Evolutionary conservation across 192 early-diverging fungal species (phyloP), one percentile per base, ranked within the genome.

Genomic region (Mortierella alpina): DNA sequence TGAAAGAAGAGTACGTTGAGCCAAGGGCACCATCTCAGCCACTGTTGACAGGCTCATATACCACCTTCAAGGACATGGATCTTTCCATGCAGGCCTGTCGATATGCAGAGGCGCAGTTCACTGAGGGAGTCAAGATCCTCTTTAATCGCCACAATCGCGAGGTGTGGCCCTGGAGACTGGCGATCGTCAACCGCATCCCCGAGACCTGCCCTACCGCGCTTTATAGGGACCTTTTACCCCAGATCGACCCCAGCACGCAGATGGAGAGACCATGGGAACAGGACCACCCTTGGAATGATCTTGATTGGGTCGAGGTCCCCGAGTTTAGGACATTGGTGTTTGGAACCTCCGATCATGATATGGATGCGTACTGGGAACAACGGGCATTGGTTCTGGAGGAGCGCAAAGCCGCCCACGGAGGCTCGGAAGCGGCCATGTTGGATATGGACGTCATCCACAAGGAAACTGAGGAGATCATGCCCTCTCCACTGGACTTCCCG

Each of bases 131-230:
- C 40, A 84, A 87, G 59, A 78, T 88, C 7, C 64, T 95, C 17
- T 89, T 93, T 47, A 89, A 83, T 50, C 85, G 90, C 0, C 92
- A 93, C 60, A 86, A 88, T 2, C 44, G 73, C 5, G 88, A 93
- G 46, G 70, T 88, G 0, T 64, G 89, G 54, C 91, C 91, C 18
- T 90, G 87, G 73, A 82, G 93, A 17, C 70, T 93, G 15, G 78
- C 82, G 4, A 90, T 93, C 58, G 65, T 92, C 15, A 72, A 74
- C 12, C 83, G 88, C 46, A 75, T 95, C 0, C 92, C 92, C 2
- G 87, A 91, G 62, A 86, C 88, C 5, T 83, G 77, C 6, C 87
- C 88, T 48, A 83, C 83, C 12, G 82, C 70, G 31, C 59, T 61
- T 1, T 90, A 88, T 50, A 82, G 61, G 51, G 67, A 67, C 42